Conservation (phyloP, 345 rosid species). For the Salix caprea region DNA sequence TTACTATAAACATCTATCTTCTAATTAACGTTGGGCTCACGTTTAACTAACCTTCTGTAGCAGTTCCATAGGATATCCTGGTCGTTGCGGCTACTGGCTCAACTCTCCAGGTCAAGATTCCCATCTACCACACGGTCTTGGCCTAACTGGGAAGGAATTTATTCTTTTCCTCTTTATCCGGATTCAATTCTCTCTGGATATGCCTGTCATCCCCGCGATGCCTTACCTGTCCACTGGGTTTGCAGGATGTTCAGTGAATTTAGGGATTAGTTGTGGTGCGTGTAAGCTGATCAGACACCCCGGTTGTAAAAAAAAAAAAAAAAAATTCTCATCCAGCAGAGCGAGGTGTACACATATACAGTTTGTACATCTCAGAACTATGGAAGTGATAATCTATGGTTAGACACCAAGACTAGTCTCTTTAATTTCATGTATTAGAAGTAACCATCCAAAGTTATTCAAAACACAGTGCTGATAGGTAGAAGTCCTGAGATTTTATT, state of each 20-base stretch:
- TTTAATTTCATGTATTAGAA: neutral
- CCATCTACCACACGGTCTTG: no score
- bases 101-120: constrained; percentile 53
- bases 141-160: no score
- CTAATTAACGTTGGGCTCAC: neutral
- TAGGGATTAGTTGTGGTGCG: no score
- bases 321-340: constrained; percentile 55
- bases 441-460: neutral
- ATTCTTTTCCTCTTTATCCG: no score
- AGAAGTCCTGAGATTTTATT: neutral
- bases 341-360: constrained; percentile 50
- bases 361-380: neutral
- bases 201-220: no score
- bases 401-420: neutral
- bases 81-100: constrained; percentile 78
- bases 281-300: no score
- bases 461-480: neutral
- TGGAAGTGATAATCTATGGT: neutral
- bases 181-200: no score
- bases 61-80: constrained; percentile 81
- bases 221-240: no score
- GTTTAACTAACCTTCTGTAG: constrained; percentile 5
- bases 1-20: neutral
- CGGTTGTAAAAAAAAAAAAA: no score
- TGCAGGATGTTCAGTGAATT: no score